These are phyloP conservation scores for Cucumis hystrix DNA, from an alignment of 306 rosid species.

Conservation along the genomic window DNA sequence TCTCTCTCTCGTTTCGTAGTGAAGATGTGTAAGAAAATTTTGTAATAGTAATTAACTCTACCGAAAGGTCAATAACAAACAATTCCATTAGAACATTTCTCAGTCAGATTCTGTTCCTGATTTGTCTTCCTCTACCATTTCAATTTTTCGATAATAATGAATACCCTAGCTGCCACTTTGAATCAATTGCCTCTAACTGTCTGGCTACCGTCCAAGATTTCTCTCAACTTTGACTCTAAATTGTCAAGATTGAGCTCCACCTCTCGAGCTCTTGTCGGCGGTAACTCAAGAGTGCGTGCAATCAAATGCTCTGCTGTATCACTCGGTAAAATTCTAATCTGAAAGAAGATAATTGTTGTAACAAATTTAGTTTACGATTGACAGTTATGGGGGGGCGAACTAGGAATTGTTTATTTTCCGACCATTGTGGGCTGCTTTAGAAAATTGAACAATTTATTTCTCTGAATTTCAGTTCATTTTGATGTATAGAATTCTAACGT, in stretches of 20 bases:
- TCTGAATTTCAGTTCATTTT: not conserved
- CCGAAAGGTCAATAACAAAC: not conserved
- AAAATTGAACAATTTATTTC: not conserved
- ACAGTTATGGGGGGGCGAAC: not conserved
- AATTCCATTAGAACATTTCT: not conserved
- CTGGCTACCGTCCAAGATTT: constrained; percentile 3
- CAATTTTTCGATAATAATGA: constrained; percentile 6
- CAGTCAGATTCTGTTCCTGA: not conserved
- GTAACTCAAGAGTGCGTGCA: constrained; percentile 13
- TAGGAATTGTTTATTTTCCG: not conserved
- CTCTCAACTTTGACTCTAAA: constrained; percentile 15
- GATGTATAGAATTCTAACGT: not conserved
- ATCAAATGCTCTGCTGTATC: constrained; percentile 37
- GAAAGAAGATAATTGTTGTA: not conserved
- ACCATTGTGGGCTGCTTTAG: not conserved
- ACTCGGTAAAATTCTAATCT: constrained; percentile 21
- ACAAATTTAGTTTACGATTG: not conserved
- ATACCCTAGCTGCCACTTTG: constrained; percentile 25
- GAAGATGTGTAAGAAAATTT: too few relatives aligned
- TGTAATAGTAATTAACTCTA: not conserved
- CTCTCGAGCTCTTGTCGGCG: constrained; percentile 8
- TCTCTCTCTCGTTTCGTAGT: too few relatives aligned
- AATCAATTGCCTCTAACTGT: constrained; percentile 8
- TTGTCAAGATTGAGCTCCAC: not conserved
- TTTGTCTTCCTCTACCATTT: not conserved